Evolutionary conservation across 2,329 filamentous ascomycete genomes (phyloP), one percentile per base, ranked within the genome.

Genomic region (Fusarium buxicola): DNA sequence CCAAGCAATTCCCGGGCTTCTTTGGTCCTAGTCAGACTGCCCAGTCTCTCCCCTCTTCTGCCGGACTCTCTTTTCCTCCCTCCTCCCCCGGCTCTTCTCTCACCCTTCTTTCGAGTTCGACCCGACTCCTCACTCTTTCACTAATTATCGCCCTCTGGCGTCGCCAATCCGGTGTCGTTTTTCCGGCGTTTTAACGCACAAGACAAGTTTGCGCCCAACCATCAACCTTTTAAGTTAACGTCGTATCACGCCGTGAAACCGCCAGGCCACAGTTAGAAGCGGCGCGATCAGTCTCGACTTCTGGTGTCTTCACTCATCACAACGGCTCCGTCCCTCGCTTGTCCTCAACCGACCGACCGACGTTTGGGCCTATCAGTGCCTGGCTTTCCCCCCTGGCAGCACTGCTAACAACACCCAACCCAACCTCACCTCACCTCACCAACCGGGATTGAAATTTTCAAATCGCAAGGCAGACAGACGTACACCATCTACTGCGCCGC

Each of bases 1-100:
- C 44, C 47, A 66, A 58, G 55, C 21, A 21, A 21, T 21, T 60
- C 62, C 55, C 43, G 43, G 60, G 35, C 55, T 65, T 56, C 45
- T 65, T 65, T 32, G 58, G 62, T 59, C 52, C 52, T 65, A 62
- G 46, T 52, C 47, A 52, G 43, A 21, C 21, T 51, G 44, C 48
- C 36, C 51, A 51, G 40, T 39, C 39, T 32, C 32, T 58, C 40
- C 36, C 32, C 46, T 55, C 47, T 58, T 41, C 36, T 34, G 12
- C 44, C 44, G 39, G 57, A 45, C 48, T 60, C 40, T 54, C 41
- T 52, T 57, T 55, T 44, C 52, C 44, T 50, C 45, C 58, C 57
- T 62, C 55, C 16, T 54, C 45, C 47, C 48, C 34, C 41, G 41
- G 44, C 39, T 47, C 46, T 18, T 57, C 48, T 49, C 21, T 38